phyloP scores from a whole-genome alignment of 139 green algal species.

The Coccomyxa sp. region DNA sequence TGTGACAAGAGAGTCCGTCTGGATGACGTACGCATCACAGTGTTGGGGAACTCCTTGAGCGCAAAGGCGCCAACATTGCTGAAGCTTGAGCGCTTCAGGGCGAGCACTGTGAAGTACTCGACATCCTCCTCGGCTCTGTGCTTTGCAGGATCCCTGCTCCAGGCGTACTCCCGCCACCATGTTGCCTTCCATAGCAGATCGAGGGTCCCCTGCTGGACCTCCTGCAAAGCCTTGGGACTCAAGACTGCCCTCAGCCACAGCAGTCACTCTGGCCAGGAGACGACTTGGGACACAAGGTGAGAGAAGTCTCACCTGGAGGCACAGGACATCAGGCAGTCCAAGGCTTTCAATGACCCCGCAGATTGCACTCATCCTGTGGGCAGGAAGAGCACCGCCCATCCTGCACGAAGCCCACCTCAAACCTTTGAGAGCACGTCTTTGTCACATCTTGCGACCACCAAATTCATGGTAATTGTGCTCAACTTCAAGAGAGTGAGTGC shows the following conservation, averaged over 20 bases:
- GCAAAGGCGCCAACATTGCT: neutral
- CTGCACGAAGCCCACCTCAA: neutral
- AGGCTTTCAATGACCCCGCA: neutral
- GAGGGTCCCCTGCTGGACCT: neutral
- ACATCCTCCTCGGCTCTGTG: neutral
- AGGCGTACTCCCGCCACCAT: neutral
- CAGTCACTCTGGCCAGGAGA: neutral
- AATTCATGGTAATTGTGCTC: neutral
- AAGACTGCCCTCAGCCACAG: neutral
- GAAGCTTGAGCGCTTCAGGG: neutral
- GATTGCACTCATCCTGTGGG: neutral
- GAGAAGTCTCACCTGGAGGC: neutral
- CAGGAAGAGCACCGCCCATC: neutral
- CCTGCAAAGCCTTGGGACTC: too few species aligned
- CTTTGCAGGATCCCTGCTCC: neutral
- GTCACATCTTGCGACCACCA: neutral
- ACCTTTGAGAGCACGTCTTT: neutral
- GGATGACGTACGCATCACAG: neutral
- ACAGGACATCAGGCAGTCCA: neutral
- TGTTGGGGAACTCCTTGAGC: neutral
- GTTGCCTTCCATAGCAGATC: neutral
- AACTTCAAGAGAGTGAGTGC: neutral
- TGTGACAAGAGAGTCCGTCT: too few species aligned
- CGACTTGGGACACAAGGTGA: neutral
- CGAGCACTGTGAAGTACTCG: neutral